Base-by-base conservation (phyloP, 2,329 filamentous ascomycete species). In the Claviceps sp. region DNA sequence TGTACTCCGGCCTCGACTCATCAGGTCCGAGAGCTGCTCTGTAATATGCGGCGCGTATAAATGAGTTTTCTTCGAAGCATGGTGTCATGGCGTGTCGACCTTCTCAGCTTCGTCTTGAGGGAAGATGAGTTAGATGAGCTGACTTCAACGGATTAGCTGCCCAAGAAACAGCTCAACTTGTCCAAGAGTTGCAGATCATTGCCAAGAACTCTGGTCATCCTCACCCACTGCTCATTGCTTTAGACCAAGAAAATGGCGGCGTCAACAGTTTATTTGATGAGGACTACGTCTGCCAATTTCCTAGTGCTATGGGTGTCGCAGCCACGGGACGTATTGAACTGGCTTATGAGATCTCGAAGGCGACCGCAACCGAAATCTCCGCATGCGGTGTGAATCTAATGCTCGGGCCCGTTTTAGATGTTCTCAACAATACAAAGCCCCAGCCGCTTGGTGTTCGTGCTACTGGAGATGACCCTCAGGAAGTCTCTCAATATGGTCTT, bases 161-260 rank as follows among this genome's bases (percentile, higher is more conserved):
- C 55, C 84, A 95, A 65, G 87, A 96, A 63, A 90, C 91, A 37
- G 90, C 91, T 44, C 80, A 78, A 62, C 76, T 97, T 43, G 88
- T 95, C 34, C 85, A 93, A 63, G 89, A 97, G 63, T 75, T 98
- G 45, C 93, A 98, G 68, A 89, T 84, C 48, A 91, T 95, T 63
- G 93, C 93, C 40, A 87, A 88, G 63, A 80, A 94, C 68, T 85
- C 91, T 54, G 91, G 91, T 19, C 91, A 97, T 67, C 85, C 87
- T 3, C 84, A 91, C 2, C 93, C 93, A 2, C 72, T 98, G 17
- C 75, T 94, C 51, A 96, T 98, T 60, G 90, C 87, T 41, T 73
- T 97, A 40, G 93, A 97, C 64, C 93, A 98, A 65, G 93, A 98
- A 67, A 97, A 98, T 80, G 93, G 93, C 57, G 90, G 91, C 3